Conservation (phyloP, 2,329 filamentous ascomycete species). For the Penicillium nordicum region DNA sequence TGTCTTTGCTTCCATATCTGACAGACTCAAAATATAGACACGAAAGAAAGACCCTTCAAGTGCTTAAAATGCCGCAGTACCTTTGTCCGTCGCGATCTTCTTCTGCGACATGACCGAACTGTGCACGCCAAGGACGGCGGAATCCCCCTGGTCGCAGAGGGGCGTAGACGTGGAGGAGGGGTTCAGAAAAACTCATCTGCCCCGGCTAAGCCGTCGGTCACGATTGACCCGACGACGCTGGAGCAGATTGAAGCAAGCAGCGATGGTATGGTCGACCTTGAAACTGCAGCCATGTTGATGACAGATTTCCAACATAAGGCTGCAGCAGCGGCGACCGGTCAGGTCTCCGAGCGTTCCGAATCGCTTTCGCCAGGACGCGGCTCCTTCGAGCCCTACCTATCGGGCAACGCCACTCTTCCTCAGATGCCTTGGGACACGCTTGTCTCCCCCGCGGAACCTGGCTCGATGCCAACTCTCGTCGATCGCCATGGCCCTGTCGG, state of each 20-base stretch:
- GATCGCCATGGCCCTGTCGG: conserved; percentile 59
- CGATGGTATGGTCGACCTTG: conserved; percentile 90
- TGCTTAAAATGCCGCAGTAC: conserved; percentile 98
- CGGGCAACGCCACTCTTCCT: conserved; percentile 74
- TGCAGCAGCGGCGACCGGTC: conserved; percentile 60
- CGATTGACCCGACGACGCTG: conserved; percentile 78
- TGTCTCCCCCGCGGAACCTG: conserved; percentile 64
- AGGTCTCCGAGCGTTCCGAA: conserved; percentile 54
- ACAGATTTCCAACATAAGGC: conserved; percentile 97
- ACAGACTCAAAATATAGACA: conserved; percentile 59
- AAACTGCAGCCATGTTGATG: conserved; percentile 97
- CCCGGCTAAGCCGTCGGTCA: conserved; percentile 72
- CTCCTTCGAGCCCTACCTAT: conserved; percentile 68
- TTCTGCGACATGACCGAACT: conserved; percentile 94
- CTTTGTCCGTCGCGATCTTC: conserved; percentile 93
- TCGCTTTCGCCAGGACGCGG: conserved; percentile 67
- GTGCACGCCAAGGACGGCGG: conserved; percentile 98
- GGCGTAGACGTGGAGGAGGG: conserved; percentile 63
- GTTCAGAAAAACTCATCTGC: conserved; percentile 38
- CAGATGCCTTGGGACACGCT: conserved; percentile 92
- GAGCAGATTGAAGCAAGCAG: conserved; percentile 90
- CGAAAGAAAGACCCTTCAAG: conserved; percentile 98
- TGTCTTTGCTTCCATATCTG: neutral
- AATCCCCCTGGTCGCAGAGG: conserved; percentile 87
- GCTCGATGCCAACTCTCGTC: conserved; percentile 63